phyloP scores from a whole-genome alignment of 73 alveolate species.

The Blepharisma japonicum region DNA sequence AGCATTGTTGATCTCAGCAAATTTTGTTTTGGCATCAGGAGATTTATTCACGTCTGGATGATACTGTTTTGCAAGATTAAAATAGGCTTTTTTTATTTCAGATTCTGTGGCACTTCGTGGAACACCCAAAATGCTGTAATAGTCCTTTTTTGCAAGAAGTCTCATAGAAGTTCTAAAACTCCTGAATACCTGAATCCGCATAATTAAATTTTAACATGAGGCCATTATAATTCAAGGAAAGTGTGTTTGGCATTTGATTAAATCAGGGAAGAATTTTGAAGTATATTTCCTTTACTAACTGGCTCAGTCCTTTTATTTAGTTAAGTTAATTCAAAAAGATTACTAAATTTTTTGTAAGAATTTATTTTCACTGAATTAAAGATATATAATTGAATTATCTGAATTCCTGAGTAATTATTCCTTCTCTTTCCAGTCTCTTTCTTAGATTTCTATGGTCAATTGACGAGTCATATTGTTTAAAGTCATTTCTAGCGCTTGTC shows the following conservation, averaged over 20 bases:
- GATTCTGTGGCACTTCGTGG: slow-evolving; percentile 74
- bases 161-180: slow-evolving; percentile 18
- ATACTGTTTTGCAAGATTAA: slow-evolving; percentile 82
- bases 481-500: background rate
- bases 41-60: slow-evolving; percentile 97
- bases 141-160: slow-evolving; percentile 61
- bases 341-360: too few relatives aligned
- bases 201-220: background rate
- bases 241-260: too few relatives aligned
- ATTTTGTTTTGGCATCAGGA: slow-evolving; percentile 89
- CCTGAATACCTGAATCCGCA: background rate
- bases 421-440: background rate
- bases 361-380: too few relatives aligned
- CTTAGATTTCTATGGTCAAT: slow-evolving; percentile 16
- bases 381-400: too few relatives aligned
- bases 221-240: too few relatives aligned
- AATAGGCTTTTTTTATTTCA: slow-evolving; percentile 92
- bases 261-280: too few relatives aligned
- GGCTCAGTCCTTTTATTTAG: too few relatives aligned
- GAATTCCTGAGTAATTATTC: background rate
- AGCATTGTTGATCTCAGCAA: slow-evolving; percentile 83
- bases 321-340: too few relatives aligned
- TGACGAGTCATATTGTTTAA: background rate
- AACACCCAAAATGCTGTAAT: slow-evolving; percentile 84
- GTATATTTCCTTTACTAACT: too few relatives aligned